phyloP scores from a whole-genome alignment of 768 basidiomycete genomes.

The Baorangia bicolor region DNA sequence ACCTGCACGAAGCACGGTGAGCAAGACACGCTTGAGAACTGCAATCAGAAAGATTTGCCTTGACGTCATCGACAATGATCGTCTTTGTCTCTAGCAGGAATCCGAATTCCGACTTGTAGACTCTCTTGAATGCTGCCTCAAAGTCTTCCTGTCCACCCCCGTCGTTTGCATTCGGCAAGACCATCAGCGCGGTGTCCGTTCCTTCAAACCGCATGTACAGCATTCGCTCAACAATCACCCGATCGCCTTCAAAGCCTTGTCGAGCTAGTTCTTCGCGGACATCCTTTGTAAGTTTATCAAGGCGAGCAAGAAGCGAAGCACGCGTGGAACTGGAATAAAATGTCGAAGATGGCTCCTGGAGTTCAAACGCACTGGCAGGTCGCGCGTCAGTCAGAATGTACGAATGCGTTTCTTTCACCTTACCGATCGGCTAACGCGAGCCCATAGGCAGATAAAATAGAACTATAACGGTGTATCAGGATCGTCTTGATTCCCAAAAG shows the following conservation, averaged over 20 bases:
- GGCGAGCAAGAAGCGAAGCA: constrained; percentile 53
- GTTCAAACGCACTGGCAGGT: constrained; percentile 67
- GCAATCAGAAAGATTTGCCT: constrained; percentile 43
- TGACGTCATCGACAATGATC: constrained; percentile 89
- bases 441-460: constrained; percentile 91
- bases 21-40: not conserved
- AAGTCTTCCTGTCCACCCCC: constrained; percentile 69
- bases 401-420: constrained; percentile 5
- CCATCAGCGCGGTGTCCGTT: constrained; percentile 91
- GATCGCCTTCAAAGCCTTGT: constrained; percentile 78
- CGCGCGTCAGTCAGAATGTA: not conserved
- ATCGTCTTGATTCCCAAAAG: constrained; percentile 86
- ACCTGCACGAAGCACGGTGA: constrained; percentile 43
- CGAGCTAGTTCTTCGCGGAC: constrained; percentile 66
- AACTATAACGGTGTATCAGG: constrained; percentile 87
- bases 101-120: constrained; percentile 87
- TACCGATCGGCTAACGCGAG: constrained; percentile 84
- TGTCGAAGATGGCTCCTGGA: constrained; percentile 86
- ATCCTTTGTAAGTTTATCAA: constrained; percentile 64
- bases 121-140: constrained; percentile 72
- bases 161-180: constrained; percentile 51
- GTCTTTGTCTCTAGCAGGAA: constrained; percentile 84
- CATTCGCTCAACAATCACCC: constrained; percentile 78
- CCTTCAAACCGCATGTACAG: constrained; percentile 93
- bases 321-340: constrained; percentile 67